Evolutionary conservation across 305 asterid species (phyloP).

Genomic region (Nicotiana rustica): DNA sequence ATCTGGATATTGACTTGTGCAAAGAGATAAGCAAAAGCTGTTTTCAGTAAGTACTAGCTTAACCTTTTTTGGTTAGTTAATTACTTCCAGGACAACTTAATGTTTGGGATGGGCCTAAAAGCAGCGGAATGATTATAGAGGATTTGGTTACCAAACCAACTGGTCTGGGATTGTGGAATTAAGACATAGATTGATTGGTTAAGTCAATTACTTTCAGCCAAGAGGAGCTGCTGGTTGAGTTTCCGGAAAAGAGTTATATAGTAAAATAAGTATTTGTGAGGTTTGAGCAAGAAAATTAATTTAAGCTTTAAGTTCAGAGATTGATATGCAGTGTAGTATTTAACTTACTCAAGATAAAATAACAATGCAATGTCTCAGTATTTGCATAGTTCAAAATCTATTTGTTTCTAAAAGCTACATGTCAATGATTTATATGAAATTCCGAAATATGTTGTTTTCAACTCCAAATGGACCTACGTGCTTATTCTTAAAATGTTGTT

Average conservation of each 20-base stretch:
- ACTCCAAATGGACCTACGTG: not conserved
- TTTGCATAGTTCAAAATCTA: not conserved
- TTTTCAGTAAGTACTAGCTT: not conserved
- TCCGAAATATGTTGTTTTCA: not conserved
- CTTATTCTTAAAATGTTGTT: constrained; percentile 11
- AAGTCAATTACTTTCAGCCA: not conserved
- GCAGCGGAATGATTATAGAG: not conserved
- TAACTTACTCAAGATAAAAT: not conserved
- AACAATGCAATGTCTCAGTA: not conserved
- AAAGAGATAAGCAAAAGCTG: not conserved
- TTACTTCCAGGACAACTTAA: too few relatives aligned
- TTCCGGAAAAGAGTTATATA: not conserved
- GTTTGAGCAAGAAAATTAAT: not conserved
- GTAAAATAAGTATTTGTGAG: constrained; percentile 2
- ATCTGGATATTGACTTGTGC: not conserved
- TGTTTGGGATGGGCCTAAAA: not conserved
- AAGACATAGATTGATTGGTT: not conserved
- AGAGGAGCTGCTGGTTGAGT: constrained; percentile 19
- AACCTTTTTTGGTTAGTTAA: not conserved
- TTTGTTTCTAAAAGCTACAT: not conserved
- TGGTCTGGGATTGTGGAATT: not conserved
- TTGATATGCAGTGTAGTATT: not conserved
- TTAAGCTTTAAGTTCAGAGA: not conserved
- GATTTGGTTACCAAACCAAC: not conserved
- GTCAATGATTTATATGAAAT: constrained; percentile 3